phyloP scores from a whole-genome alignment of 108 stramenopile genomes.

The Schizochytrium sp. region DNA sequence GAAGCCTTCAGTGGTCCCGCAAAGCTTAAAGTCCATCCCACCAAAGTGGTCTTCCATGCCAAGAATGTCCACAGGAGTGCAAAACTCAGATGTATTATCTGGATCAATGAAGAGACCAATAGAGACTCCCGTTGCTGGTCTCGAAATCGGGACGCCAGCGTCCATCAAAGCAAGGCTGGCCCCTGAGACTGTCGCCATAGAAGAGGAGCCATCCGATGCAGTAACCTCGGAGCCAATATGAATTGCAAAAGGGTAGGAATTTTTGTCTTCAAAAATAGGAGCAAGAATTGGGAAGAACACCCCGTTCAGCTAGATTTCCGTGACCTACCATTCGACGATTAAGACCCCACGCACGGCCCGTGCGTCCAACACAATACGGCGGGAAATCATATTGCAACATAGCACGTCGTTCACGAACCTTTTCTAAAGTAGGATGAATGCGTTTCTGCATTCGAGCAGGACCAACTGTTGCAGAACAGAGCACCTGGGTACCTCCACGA shows the following conservation, averaged over 20 bases:
- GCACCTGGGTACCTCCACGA: conserved; percentile 87
- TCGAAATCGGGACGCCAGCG: conserved; percentile 86
- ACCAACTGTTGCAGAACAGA: conserved; percentile 81
- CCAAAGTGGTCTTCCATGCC: conserved; percentile 90
- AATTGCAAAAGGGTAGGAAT: conserved; percentile 86
- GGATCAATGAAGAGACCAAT: conserved; percentile 78
- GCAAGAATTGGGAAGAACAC: conserved; percentile 86
- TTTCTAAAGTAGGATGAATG: neutral
- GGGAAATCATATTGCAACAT: conserved; percentile 92
- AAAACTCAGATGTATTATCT: conserved; percentile 5
- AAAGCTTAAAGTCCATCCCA: conserved; percentile 94
- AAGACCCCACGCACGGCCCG: conserved; percentile 68
- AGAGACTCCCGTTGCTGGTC: conserved; percentile 88
- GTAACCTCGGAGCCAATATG: conserved; percentile 87
- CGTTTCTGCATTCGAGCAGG: conserved; percentile 28
- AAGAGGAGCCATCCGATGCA: conserved; percentile 82
- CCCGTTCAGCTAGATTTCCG: conserved; percentile 88
- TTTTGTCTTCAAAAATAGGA: conserved; percentile 59
- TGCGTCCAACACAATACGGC: conserved; percentile 78
- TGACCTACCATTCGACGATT: conserved; percentile 85
- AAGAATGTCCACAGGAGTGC: conserved; percentile 86
- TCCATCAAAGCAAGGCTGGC: conserved; percentile 87
- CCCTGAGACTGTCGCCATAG: conserved; percentile 86
- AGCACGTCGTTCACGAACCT: neutral
- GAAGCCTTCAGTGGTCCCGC: conserved; percentile 82